These are phyloP conservation scores for Piper longum DNA, from an alignment of 164 flowering plant genomes.

Conservation along the genomic window DNA sequence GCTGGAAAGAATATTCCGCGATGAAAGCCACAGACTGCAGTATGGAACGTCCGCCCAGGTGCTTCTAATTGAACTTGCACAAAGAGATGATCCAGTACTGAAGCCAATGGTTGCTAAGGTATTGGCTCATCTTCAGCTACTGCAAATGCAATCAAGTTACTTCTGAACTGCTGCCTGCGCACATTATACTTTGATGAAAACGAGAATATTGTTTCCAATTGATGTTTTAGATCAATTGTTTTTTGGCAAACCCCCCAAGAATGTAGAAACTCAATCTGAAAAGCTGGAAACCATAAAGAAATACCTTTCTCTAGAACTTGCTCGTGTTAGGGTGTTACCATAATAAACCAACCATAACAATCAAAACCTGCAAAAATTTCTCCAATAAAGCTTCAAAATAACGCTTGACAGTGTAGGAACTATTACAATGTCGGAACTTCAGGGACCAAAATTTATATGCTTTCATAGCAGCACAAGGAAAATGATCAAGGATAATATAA, in stretches of 20 bases:
- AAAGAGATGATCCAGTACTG: conserved; percentile 40
- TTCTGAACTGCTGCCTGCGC: conserved; percentile 20
- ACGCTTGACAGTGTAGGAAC: too few species aligned
- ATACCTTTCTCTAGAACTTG: not conserved
- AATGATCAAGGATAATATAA: too few species aligned
- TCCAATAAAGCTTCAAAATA: too few species aligned
- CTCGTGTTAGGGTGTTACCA: too few species aligned
- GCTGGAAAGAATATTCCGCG: conserved; percentile 55
- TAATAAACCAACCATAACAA: too few species aligned
- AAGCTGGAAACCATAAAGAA: not conserved
- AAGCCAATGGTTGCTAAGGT: conserved; percentile 45
- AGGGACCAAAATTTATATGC: too few species aligned
- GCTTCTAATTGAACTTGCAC: conserved; percentile 61
- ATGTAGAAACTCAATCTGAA: too few species aligned
- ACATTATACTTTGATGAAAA: not conserved
- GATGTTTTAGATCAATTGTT: too few species aligned
- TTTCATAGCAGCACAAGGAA: too few species aligned
- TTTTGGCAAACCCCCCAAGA: too few species aligned
- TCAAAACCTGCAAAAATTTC: too few species aligned
- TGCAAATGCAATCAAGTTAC: conserved; percentile 76
- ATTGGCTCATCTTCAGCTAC: conserved; percentile 66
- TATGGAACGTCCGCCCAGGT: conserved; percentile 56
- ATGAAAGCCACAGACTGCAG: conserved; percentile 30
- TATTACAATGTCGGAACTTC: too few species aligned
- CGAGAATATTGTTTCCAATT: not conserved